These are phyloP conservation scores for Oldenlandia corymbosa DNA, from an alignment of 257 asterid genomes.

Conservation along the genomic window DNA sequence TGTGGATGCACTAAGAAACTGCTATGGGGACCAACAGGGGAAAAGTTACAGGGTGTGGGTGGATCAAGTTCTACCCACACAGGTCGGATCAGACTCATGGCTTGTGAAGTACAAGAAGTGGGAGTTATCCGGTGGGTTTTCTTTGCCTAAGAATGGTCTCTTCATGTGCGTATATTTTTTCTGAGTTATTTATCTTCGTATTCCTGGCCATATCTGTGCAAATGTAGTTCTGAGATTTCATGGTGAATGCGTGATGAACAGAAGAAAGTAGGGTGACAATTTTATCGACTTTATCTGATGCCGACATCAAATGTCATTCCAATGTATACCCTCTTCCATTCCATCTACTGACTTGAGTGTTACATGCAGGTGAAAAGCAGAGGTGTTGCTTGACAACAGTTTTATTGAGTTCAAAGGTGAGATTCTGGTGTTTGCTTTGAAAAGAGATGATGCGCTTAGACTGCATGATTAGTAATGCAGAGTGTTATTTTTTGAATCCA, in stretches of 20 bases:
- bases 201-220: background rate
- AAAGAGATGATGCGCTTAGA: background rate
- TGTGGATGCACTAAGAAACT: conserved; percentile 37
- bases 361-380: conserved; percentile 53
- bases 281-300: background rate
- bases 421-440: conserved; percentile 4
- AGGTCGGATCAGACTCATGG: conserved; percentile 74
- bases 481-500: conserved; percentile 17
- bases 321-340: no score
- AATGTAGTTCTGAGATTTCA: no score
- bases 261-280: background rate
- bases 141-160: conserved; percentile 9
- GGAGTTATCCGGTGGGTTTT: conserved; percentile 69
- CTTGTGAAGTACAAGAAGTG: conserved; percentile 82
- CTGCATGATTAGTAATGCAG: background rate
- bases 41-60: conserved; percentile 73
- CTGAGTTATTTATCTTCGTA: background rate
- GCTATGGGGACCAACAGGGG: conserved; percentile 70
- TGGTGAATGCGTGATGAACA: no score
- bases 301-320: background rate
- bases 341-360: background rate
- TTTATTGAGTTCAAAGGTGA: conserved; percentile 68
- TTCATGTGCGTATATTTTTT: background rate
- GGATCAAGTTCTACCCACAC: conserved; percentile 70
- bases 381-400: conserved; percentile 54